These are phyloP conservation scores for Herpetomonas samuelpessoai DNA, from an alignment of 208 protist genomes.

Conservation along the genomic window DNA sequence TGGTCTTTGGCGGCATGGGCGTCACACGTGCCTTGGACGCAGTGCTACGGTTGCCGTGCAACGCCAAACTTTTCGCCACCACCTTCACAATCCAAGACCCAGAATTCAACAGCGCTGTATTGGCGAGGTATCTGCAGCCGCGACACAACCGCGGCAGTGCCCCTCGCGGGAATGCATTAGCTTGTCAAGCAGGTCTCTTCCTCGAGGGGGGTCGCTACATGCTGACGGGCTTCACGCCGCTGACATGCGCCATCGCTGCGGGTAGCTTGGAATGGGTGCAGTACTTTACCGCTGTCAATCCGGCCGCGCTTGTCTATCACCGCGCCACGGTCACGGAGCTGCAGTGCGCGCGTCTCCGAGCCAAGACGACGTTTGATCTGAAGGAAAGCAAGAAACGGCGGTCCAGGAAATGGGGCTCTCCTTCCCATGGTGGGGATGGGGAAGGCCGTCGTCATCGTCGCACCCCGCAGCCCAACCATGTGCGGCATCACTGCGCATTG, in stretches of 20 bases:
- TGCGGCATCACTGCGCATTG: slow-evolving; percentile 29
- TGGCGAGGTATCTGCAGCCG: slow-evolving; percentile 12
- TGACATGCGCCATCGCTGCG: slow-evolving; percentile 56
- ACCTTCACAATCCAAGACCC: slow-evolving; percentile 25
- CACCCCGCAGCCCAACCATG: slow-evolving; percentile 15
- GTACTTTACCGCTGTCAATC: slow-evolving; percentile 36
- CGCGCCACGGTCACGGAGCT: slow-evolving; percentile 33
- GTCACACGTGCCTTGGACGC: slow-evolving; percentile 36
- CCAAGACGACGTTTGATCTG: slow-evolving; percentile 5
- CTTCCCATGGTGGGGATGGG: no score
- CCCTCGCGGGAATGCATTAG: no score
- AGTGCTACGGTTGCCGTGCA: slow-evolving; percentile 34
- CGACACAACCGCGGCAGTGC: slow-evolving; percentile 5
- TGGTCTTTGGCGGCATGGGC: slow-evolving; percentile 42
- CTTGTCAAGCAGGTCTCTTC: no score
- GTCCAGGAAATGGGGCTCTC: no score
- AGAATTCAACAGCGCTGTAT: not conserved
- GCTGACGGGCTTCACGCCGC: slow-evolving; percentile 47
- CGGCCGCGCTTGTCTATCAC: slow-evolving; percentile 45
- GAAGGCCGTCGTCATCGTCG: not conserved
- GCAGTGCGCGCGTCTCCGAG: slow-evolving; percentile 2
- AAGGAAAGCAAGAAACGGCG: slow-evolving; percentile 1
- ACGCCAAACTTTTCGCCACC: slow-evolving; percentile 32
- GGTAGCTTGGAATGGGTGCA: slow-evolving; percentile 68
- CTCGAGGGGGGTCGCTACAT: slow-evolving; percentile 32